Percentiles rank a stretch among this genome's conserved stretches.
Evolutionary conservation across 768 basidiomycete species (phyloP).

Genomic region (Xerocomellus amylosporus): DNA sequence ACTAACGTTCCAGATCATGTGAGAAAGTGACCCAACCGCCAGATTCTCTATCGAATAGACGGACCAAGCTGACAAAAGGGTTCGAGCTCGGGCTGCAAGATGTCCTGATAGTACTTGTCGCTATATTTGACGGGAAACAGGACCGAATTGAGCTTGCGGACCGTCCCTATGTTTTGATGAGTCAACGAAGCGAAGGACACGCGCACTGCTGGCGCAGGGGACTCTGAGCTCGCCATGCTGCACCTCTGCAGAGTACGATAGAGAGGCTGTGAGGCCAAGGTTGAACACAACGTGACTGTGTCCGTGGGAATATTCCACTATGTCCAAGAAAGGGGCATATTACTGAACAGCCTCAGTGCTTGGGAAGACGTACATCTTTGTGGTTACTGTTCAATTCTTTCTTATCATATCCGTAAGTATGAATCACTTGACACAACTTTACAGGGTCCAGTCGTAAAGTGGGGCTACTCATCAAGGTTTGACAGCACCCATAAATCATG

Average conservation of each 20-base stretch:
- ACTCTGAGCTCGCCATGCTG: slow-evolving; percentile 24
- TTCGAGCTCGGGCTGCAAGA: slow-evolving; percentile 73
- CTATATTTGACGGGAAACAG: slow-evolving; percentile 89
- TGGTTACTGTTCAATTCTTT: slow-evolving; percentile 20
- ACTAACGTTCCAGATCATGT: slow-evolving; percentile 46
- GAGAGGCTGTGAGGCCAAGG: slow-evolving; percentile 17
- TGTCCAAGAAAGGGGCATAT: slow-evolving; percentile 1
- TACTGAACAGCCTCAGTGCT: slow-evolving; percentile 8
- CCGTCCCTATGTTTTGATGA: slow-evolving; percentile 79
- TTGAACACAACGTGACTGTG: slow-evolving; percentile 10
- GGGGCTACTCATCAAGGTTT: slow-evolving; percentile 24
- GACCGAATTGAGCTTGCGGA: slow-evolving; percentile 60
- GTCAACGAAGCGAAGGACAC: slow-evolving; percentile 73
- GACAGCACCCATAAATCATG: slow-evolving; percentile 25
- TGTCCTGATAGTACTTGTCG: slow-evolving; percentile 83
- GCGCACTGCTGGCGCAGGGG: slow-evolving; percentile 33
- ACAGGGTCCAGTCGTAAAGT: slow-evolving; percentile 27
- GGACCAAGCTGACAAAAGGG: slow-evolving; percentile 85
- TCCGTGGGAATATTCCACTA: slow-evolving; percentile 24
- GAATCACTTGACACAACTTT: slow-evolving; percentile 16
- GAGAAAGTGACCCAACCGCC: slow-evolving; percentile 19
- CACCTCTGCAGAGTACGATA: not conserved
- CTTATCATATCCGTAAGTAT: slow-evolving; percentile 26
- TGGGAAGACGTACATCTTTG: slow-evolving; percentile 17
- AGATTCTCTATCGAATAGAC: slow-evolving; percentile 31